Base-by-base conservation (phyloP, 805 yeast genomes). In the Metschnikowia anglica region DNA sequence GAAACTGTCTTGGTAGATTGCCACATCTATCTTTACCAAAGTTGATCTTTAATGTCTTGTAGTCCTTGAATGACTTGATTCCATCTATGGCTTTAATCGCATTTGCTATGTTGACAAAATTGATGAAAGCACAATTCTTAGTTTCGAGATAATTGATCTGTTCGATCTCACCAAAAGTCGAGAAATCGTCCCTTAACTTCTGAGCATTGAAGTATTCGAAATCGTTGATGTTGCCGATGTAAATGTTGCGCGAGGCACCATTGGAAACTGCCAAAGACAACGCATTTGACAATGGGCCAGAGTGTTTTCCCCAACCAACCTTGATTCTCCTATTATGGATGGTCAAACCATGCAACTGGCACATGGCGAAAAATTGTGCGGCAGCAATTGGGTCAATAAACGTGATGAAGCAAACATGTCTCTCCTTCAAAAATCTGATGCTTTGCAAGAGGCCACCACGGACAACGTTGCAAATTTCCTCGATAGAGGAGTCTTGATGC, bases 241-340 rank as follows among this genome's bases (percentile, higher is more conserved):
- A 91, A 34, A 91, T 87, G 59, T 93, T 91, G 65, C 99, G 79
- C 16, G 93, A 81, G 0, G 97, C 98, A 30, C 98, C 98, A 50
- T 87, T 85, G 17, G 93, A 82, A 19, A 90, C 96, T 0, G 97
- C 97, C 44, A 86, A 69, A 6, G 90, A 85, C 44, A 91, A 75
- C 2, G 95, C 89, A 53, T 87, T 85, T 9, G 95, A 83, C 50
- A 91, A 73, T 1, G 96, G 89, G 9, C 98, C 98, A 5, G 95
- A 83, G 60, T 91, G 97, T 65, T 88, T 90, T 35, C 98, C 99
- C 98, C 99, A 91, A 16, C 97, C 97, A 43, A 91, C 89, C 62
- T 87, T 88, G 52, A 91, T 84, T 56, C 90, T 77, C 56, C 95
- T 77, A 61, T 83, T 84, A 60, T 87, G 95, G 47, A 91, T 85